Conservation (phyloP, 805 yeast genomes). For the Cyberlindnera petersonii region DNA sequence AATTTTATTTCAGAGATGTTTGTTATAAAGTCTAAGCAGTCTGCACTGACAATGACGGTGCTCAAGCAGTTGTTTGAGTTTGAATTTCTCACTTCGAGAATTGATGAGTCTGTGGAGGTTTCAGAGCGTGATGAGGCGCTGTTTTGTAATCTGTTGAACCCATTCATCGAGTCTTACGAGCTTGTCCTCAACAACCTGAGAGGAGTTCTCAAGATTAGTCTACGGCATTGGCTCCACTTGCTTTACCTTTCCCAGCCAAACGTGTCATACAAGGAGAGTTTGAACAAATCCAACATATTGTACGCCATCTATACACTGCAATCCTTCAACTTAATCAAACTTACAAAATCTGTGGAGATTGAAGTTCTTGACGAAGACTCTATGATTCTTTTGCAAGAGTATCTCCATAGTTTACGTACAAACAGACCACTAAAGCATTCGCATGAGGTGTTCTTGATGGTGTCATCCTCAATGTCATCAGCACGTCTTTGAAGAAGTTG, state of each 20-base stretch:
- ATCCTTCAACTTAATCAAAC: conserved; percentile 15
- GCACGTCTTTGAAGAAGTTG: neutral
- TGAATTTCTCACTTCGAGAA: conserved; percentile 19
- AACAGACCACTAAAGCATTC: conserved; percentile 3
- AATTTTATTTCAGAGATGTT: conserved; percentile 21
- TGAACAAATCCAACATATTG: conserved; percentile 24
- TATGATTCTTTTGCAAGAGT: conserved; percentile 7
- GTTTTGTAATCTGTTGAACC: conserved; percentile 18
- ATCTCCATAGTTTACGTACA: conserved; percentile 13
- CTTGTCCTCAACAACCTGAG: conserved; percentile 16
- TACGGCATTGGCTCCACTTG: conserved; percentile 23
- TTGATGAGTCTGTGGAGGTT: conserved; percentile 8
- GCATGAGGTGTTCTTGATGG: conserved; percentile 5
- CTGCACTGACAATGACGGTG: conserved; percentile 8
- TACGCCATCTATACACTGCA: conserved; percentile 23
- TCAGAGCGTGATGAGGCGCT: conserved; percentile 5
- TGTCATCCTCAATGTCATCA: neutral
- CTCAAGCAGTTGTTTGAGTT: conserved; percentile 17
- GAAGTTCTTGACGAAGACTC: conserved; percentile 14
- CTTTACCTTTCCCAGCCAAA: conserved; percentile 19
- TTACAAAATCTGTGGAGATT: conserved; percentile 14
- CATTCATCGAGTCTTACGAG: conserved; percentile 25
- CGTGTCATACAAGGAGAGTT: conserved; percentile 18
- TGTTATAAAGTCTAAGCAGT: conserved; percentile 7
- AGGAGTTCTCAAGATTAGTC: conserved; percentile 14